Evolutionary conservation across 2,329 filamentous ascomycete species (phyloP).

Genomic region (Diaporthe helianthi): DNA sequence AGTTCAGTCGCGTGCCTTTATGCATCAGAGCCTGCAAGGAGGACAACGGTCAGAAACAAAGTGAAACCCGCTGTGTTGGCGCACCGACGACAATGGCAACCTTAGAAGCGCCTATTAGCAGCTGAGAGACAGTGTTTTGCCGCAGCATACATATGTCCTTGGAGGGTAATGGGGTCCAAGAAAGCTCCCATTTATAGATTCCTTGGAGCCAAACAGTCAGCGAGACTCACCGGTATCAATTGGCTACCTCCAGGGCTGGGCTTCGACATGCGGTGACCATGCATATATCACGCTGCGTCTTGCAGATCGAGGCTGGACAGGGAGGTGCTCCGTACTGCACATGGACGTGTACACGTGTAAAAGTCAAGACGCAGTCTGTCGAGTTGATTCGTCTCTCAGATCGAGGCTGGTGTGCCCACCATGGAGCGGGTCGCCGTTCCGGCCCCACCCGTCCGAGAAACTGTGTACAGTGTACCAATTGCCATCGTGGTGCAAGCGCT

Average conservation of each 20-base stretch:
- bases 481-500: slow-evolving; percentile 34
- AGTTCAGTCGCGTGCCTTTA: background rate
- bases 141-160: background rate
- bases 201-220: slow-evolving; percentile 4
- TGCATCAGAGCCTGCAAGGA: background rate
- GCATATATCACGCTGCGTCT: slow-evolving; percentile 25
- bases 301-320: slow-evolving; percentile 1
- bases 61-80: background rate
- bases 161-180: slow-evolving; percentile 8
- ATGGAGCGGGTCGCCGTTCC: slow-evolving; percentile 1
- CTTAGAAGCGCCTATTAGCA: background rate
- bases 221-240: background rate
- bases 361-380: background rate
- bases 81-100: background rate
- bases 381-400: slow-evolving; percentile 22
- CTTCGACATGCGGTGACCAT: slow-evolving; percentile 20
- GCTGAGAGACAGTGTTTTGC: background rate
- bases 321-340: no score
- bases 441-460: slow-evolving; percentile 22
- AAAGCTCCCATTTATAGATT: slow-evolving; percentile 19
- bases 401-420: slow-evolving; percentile 9
- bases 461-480: no score
- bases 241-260: background rate
- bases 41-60: background rate
- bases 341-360: no score